Base-by-base conservation (phyloP, 2,329 filamentous ascomycete genomes). In the Fusarium lateritium region DNA sequence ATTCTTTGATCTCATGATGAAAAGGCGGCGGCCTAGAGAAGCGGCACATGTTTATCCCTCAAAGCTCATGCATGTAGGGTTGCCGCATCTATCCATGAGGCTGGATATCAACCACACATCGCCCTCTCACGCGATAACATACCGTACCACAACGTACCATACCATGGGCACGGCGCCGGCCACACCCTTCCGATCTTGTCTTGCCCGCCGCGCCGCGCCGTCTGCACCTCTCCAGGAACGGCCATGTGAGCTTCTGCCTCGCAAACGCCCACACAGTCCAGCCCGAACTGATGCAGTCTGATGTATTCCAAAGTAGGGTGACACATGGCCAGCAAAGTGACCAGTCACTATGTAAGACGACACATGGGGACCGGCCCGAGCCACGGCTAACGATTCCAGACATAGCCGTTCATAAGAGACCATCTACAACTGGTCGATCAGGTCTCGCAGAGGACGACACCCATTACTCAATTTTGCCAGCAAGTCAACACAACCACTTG, bases 291-390 rank as follows among this genome's bases (percentile, higher is more conserved):
- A 46, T 62, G 45, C 59, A 39, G 28, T 51, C 36, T 62, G 58
- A 46, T 62, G 45, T 62, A 39, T 33, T 51, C 36, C 38, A 40
- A 50, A 50, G 45, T 39, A 68, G 58, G 47, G 57, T 60, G 54
- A 58, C 62, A 67, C 50, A 55, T 64, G 56, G 64, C 56, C 51
- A 50, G 26, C 44, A 64, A 75, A 60, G 28, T 73, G 73, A 75
- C 52, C 47, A 60, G 64, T 74, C 73, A 74, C 52, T 54, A 66
- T 73, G 70, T 69, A 71, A 66, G 66, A 51, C 70, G 53, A 67
- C 71, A 71, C 73, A 73, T 75, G 73, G 71, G 73, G 28, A 46
- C 73, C 73, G 73, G 73, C 71, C 73, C 73, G 73, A 74, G 73
- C 69, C 72, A 73, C 56, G 51, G 44, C 51, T 50, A 51, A 44